A percentile compares a stretch with the other conserved stretches of the same genome.
These are phyloP conservation scores for Ambrosia hybrid DNA, from an alignment of 140 eudicot genomes.

Conservation along the genomic window DNA sequence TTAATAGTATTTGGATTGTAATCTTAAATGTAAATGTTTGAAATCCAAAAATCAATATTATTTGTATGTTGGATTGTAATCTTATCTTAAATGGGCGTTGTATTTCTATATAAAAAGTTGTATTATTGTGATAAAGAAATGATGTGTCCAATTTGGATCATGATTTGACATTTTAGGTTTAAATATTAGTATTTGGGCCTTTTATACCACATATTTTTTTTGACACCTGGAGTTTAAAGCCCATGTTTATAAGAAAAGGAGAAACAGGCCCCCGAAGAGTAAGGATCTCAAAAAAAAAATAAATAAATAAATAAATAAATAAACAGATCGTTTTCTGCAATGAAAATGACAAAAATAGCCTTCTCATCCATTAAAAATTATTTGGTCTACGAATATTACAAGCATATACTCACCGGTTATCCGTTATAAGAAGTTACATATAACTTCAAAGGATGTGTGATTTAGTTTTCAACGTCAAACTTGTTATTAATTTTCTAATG, in stretches of 20 bases:
- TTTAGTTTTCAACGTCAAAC: background rate
- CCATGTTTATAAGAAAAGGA: background rate
- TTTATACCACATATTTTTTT: conserved; percentile 9
- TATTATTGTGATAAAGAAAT: background rate
- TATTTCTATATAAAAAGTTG: background rate
- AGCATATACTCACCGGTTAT: conserved; percentile 7
- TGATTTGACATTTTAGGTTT: conserved; percentile 19
- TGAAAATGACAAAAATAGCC: background rate
- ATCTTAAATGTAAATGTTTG: background rate
- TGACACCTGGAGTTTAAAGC: conserved; percentile 13
- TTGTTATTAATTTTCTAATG: background rate
- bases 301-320: background rate
- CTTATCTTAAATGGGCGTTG: background rate
- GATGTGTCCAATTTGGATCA: conserved; percentile 5
- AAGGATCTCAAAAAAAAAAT: conserved; percentile 15
- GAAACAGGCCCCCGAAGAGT: conserved; percentile 16
- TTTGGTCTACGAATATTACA: conserved; percentile 1
- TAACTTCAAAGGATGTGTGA: background rate
- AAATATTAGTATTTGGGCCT: conserved; percentile 14
- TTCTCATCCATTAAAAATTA: background rate
- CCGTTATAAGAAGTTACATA: background rate
- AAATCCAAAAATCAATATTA: background rate
- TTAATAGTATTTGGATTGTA: background rate
- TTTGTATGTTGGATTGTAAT: conserved; percentile 11
- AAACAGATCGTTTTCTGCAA: background rate